Conservation (phyloP, 2,329 filamentous ascomycete species). For the Penicillium brevicompactum region DNA sequence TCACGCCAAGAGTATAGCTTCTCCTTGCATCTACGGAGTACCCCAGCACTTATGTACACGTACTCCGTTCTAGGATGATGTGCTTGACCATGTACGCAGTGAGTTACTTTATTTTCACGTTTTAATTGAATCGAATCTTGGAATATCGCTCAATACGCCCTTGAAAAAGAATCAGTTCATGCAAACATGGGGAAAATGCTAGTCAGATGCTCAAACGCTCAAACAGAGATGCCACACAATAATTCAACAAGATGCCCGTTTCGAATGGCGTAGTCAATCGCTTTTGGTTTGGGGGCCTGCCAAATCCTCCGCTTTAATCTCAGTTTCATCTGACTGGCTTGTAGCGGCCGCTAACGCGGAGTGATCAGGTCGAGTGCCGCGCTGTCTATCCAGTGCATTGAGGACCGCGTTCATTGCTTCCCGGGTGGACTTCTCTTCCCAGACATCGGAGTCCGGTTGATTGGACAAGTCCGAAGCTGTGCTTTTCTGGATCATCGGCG, state of each 20-base stretch:
- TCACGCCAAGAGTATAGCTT: constrained; percentile 5
- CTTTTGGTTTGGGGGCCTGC: not conserved
- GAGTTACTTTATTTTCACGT: too few species aligned
- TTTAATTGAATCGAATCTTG: not conserved
- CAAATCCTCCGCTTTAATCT: too few species aligned
- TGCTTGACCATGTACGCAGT: too few species aligned
- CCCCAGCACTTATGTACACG: not conserved
- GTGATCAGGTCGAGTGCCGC: not conserved
- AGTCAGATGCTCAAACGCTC: not conserved
- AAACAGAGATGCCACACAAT: not conserved
- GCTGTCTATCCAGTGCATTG: constrained; percentile 49
- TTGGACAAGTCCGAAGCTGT: not conserved
- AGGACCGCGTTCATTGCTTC: not conserved
- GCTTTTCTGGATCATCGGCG: not conserved
- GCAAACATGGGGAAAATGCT: not conserved
- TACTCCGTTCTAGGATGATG: too few species aligned
- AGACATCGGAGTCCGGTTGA: not conserved
- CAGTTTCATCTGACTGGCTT: too few species aligned
- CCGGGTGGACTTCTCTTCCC: not conserved
- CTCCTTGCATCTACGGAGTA: not conserved
- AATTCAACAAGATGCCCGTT: not conserved
- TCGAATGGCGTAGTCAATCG: not conserved
- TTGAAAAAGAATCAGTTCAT: not conserved
- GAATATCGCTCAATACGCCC: not conserved
- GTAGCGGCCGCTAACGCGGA: too few species aligned